These are phyloP conservation scores for Aspergillus terreus DNA, from an alignment of 2,329 filamentous ascomycete species.

Conservation along the genomic window DNA sequence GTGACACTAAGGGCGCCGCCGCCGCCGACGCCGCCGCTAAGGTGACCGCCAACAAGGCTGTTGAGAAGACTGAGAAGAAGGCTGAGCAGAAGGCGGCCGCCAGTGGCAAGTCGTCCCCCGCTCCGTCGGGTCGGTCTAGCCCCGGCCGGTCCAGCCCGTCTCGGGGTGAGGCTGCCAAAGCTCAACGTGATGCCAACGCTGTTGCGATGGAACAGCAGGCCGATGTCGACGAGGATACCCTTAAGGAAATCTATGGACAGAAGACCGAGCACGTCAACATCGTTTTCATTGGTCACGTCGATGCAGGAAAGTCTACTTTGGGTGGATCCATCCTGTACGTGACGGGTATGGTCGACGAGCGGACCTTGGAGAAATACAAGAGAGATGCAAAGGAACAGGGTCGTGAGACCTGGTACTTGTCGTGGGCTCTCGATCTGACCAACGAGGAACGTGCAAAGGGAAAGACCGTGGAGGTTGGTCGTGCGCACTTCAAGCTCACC, in stretches of 20 bases:
- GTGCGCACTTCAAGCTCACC: constrained; percentile 87
- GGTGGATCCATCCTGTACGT: constrained; percentile 89
- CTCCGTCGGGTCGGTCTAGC: constrained; percentile 79
- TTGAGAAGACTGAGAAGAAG: constrained; percentile 81
- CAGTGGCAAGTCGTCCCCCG: constrained; percentile 73
- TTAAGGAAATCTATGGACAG: constrained; percentile 94
- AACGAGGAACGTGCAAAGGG: constrained; percentile 95
- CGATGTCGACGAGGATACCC: constrained; percentile 75
- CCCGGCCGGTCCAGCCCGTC: constrained; percentile 73
- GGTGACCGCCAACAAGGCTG: constrained; percentile 80
- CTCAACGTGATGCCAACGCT: constrained; percentile 69
- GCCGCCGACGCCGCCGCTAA: constrained; percentile 71
- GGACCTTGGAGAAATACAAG: constrained; percentile 98
- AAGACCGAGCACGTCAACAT: constrained; percentile 77
- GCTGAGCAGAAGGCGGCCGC: constrained; percentile 46
- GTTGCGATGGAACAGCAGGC: constrained; percentile 78
- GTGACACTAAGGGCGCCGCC: constrained; percentile 41
- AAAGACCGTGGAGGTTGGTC: constrained; percentile 95
- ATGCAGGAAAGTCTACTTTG: constrained; percentile 95
- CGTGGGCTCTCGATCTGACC: constrained; percentile 95
- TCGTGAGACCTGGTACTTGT: constrained; percentile 97
- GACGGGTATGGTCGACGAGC: constrained; percentile 98
- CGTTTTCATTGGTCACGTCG: constrained; percentile 97
- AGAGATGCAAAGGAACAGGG: constrained; percentile 92
- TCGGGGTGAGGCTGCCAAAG: constrained; percentile 53